phyloP scores from a whole-genome alignment of 768 basidiomycete genomes.

The Phanerodontia chrysosporium region DNA sequence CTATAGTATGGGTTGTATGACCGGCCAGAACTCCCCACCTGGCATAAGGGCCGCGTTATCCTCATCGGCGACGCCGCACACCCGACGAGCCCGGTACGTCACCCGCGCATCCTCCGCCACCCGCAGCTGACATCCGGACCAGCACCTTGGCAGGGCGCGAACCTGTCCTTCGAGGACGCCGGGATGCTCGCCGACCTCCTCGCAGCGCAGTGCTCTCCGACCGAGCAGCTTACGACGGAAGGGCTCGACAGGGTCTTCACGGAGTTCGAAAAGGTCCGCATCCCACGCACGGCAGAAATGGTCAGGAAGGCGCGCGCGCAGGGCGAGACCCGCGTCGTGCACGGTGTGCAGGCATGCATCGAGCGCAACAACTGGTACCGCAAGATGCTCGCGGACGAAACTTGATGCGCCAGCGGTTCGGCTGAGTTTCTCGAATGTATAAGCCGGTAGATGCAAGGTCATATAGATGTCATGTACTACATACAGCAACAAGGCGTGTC shows the following conservation, averaged over 20 bases:
- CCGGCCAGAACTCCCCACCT: slow-evolving; percentile 35
- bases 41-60: slow-evolving; percentile 39
- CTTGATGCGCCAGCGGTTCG: not conserved
- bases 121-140: not conserved
- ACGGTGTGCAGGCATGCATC: slow-evolving; percentile 28
- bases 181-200: slow-evolving; percentile 33
- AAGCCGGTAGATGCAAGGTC: too few species aligned
- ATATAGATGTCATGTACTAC: too few species aligned
- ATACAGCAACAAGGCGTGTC: too few species aligned
- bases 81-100: slow-evolving; percentile 38
- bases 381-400: slow-evolving; percentile 12
- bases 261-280: slow-evolving; percentile 31
- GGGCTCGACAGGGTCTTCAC: slow-evolving; percentile 28
- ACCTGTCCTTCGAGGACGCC: slow-evolving; percentile 41
- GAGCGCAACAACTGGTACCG: slow-evolving; percentile 27
- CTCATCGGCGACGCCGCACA: slow-evolving; percentile 45
- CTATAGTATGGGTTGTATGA: slow-evolving; percentile 42
- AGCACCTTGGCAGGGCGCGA: slow-evolving; percentile 47
- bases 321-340: slow-evolving; percentile 33
- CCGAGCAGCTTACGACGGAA: slow-evolving; percentile 22
- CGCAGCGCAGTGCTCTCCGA: slow-evolving; percentile 25
- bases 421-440: too few species aligned
- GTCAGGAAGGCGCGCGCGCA: slow-evolving; percentile 31
- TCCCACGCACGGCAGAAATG: slow-evolving; percentile 31
- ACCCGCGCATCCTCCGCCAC: not conserved